Evolutionary conservation across 805 yeast genomes (phyloP), one percentile per base, ranked within the genome.

Genomic region (Schwanniomyces sp.): DNA sequence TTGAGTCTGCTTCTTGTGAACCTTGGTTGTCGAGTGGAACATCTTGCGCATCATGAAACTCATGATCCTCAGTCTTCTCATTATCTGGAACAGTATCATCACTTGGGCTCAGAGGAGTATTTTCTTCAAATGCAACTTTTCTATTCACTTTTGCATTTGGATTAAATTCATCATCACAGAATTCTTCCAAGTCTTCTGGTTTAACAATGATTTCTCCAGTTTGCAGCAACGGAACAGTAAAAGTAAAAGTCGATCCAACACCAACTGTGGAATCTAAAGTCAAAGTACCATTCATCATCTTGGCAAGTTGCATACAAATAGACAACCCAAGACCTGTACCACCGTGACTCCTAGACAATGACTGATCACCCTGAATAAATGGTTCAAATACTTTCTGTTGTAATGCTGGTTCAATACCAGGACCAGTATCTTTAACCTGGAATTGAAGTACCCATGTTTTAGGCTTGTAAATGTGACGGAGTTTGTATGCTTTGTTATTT

Each of bases 331-430:
- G 74, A 2, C 98, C 99, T 0, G 97, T 94, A 55, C 99, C 99
- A 49, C 98, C 97, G 61, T 87, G 85, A 48, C 91, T 88, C 60
- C 96, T 78, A 5, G 96, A 88, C 25, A 90, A 74, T 0, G 97
- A 90, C 64, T 91, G 96, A 61, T 92, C 98, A 45, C 98, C 99
- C 69, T 92, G 99, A 16, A 91, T 91, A 72, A 92, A 92, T 1
- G 98, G 97, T 59, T 94, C 97, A 65, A 92, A 92, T 1, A 92
- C 95, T 51, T 86, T 82, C 39, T 83, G 83, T 59, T 88, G 97
- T 46, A 91, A 66, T 1, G 85, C 82, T 11, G 85, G 83, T 36
- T 89, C 95, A 45, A 92, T 91, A 50, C 99, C 99, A 0, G 97
- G 91, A 3, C 99, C 98, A 0, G 96, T 89, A 63, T 92, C 99